These are phyloP conservation scores for Panus rudis DNA, from an alignment of 768 basidiomycete genomes.

Conservation along the genomic window DNA sequence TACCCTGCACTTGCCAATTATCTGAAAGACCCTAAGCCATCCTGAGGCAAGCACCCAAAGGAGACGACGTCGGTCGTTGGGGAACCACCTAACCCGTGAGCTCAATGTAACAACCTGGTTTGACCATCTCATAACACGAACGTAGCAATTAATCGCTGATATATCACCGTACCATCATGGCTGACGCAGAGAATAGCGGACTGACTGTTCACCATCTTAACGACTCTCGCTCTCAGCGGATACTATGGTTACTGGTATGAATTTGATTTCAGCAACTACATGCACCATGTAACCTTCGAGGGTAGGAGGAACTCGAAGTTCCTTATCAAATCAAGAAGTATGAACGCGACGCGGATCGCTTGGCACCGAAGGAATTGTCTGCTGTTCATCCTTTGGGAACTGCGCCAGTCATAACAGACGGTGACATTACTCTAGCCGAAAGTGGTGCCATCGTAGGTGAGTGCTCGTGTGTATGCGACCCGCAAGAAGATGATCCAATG, in stretches of 20 bases:
- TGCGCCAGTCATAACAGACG: slow-evolving; percentile 33
- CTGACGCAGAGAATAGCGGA: too few relatives aligned
- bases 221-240: slow-evolving; percentile 41
- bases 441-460: slow-evolving; percentile 31
- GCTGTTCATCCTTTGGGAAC: slow-evolving; percentile 29
- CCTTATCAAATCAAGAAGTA: slow-evolving; percentile 31
- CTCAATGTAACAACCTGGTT: too few relatives aligned
- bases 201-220: slow-evolving; percentile 37
- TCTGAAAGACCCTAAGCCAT: too few relatives aligned
- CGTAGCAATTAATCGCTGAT: too few relatives aligned
- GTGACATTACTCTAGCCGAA: slow-evolving; percentile 29
- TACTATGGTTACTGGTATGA: slow-evolving; percentile 40
- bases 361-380: slow-evolving; percentile 26
- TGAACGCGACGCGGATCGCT: slow-evolving; percentile 16
- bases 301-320: slow-evolving; percentile 43
- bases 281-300: neutral
- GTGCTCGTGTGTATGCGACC: slow-evolving; percentile 1
- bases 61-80: too few relatives aligned
- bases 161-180: slow-evolving; percentile 6
- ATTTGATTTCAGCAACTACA: too few relatives aligned
- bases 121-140: too few relatives aligned
- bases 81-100: too few relatives aligned
- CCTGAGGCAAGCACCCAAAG: too few relatives aligned
- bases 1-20: too few relatives aligned
- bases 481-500: slow-evolving; percentile 5